Percentiles rank a stretch among this genome's conserved stretches.
Evolutionary conservation across 1,284 basidiomycete species (phyloP).

Genomic region (Ustilago cynodontis): DNA sequence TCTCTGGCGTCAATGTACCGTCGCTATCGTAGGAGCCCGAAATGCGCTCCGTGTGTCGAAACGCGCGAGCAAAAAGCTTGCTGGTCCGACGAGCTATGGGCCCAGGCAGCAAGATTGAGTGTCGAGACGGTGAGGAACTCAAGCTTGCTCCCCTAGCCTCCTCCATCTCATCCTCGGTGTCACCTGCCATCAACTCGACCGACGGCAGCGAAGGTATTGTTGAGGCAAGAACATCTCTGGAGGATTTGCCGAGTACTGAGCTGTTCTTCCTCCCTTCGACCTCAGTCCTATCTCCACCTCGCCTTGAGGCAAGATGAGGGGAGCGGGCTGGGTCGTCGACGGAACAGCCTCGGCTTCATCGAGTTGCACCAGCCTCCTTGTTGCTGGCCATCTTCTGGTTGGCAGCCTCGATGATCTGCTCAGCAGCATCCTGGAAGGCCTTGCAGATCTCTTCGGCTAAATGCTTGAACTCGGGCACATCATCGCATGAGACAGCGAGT

Average conservation of each 20-base stretch:
- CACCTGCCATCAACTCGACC: constrained; percentile 5
- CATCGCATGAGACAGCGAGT: constrained; percentile 68
- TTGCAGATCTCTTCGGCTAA: constrained; percentile 63
- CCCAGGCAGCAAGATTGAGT: constrained; percentile 27
- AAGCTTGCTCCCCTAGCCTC: constrained; percentile 24
- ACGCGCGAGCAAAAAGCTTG: constrained; percentile 7
- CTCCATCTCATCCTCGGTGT: constrained; percentile 28
- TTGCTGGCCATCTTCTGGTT: constrained; percentile 31
- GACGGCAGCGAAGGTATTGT: constrained; percentile 10
- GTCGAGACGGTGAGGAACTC: constrained; percentile 50
- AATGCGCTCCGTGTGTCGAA: neutral
- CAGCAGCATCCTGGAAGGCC: constrained; percentile 63
- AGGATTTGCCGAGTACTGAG: constrained; percentile 16
- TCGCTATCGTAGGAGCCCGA: neutral
- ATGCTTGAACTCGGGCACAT: constrained; percentile 62
- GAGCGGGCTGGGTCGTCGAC: constrained; percentile 28
- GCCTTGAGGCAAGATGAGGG: neutral
- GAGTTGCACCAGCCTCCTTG: constrained; percentile 23
- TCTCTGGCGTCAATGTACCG: neutral
- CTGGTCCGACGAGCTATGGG: constrained; percentile 9
- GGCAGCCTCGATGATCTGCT: constrained; percentile 62
- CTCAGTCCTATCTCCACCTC: neutral
- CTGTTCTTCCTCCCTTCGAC: constrained; percentile 40
- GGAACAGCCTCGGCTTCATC: constrained; percentile 49
- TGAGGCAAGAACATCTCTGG: constrained; percentile 19